Base-by-base conservation (phyloP, 2,329 filamentous ascomycete species). In the Xylaria sp. region DNA sequence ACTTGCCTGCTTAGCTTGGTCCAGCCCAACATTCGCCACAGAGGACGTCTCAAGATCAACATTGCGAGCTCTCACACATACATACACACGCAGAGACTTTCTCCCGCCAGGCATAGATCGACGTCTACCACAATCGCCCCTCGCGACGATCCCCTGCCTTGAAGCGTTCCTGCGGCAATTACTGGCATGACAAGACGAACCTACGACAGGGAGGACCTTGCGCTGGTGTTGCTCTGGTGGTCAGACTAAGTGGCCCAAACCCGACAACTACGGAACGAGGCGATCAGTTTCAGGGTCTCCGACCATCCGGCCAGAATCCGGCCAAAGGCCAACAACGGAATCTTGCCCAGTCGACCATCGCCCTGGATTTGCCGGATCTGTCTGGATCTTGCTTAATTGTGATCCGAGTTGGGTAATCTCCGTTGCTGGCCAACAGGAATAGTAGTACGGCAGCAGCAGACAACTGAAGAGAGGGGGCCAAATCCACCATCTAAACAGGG, bases 11-110 rank as follows among this genome's bases (percentile, higher is more conserved):
- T n/a, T 32, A 37, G 9, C 44, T 37, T 23, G 18, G 28, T 37
- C 9, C 51, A 63, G 66, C 70, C 69, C 34, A 46, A 71, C 18
- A 69, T 71, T 72, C 52, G 70, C 70, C 70, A 71, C 70, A 48
- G 48, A n/a, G 50, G 32, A 57, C 60, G 58, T 54, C 65, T 66
- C 62, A 66, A 58, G 56, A 70, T 65, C 62, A 46, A 39, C 58
- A 25, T 28, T 39, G 55, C 46, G 50, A 63, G 46, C 56, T 52
- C 52, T 52, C n/a, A 18, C 60, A n/a, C 3, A 18, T 18, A 44
- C 41, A 44, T 15, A 44, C 28, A 51, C 25, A 25, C 23, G 23
- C 23, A 25, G 23, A 32, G 54, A 48, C n/a, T 20, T 18, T 34
- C 34, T 54, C 51, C 28, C 51, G 54, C 54, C 63, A 34, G 46